Conservation (phyloP, 345 rosid genomes). For the Lepidium aucheri region DNA sequence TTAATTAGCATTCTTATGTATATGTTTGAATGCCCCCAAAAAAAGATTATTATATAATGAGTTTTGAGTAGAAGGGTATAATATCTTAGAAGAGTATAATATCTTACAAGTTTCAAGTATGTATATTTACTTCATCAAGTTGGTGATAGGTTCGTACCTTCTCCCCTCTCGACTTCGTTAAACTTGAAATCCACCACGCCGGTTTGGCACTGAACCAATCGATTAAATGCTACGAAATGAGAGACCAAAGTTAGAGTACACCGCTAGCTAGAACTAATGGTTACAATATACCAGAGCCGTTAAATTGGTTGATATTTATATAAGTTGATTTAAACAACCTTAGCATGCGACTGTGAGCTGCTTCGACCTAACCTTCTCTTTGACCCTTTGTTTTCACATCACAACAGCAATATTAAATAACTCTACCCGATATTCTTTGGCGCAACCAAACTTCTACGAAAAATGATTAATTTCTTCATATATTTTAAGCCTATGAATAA, state of each 20-base stretch:
- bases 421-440: background rate
- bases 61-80: too few species aligned
- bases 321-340: background rate
- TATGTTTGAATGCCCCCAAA: background rate
- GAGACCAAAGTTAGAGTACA: background rate
- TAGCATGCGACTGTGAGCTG: background rate
- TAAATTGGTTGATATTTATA: background rate
- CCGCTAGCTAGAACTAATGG: background rate
- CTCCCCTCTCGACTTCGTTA: background rate
- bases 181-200: background rate
- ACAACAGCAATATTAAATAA: background rate
- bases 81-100: too few species aligned
- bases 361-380: slow-evolving; percentile 23
- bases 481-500: background rate
- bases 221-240: background rate
- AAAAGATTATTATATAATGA: too few species aligned
- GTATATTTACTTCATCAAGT: background rate
- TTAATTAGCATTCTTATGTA: background rate
- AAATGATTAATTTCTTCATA: background rate
- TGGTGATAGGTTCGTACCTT: background rate
- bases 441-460: background rate
- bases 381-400: slow-evolving; percentile 24
- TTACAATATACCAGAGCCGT: background rate
- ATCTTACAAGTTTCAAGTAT: too few species aligned
- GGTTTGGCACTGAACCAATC: background rate